Evolutionary conservation across 2,329 filamentous ascomycete species (phyloP).

Genomic region (Salinomyces thailandicus): DNA sequence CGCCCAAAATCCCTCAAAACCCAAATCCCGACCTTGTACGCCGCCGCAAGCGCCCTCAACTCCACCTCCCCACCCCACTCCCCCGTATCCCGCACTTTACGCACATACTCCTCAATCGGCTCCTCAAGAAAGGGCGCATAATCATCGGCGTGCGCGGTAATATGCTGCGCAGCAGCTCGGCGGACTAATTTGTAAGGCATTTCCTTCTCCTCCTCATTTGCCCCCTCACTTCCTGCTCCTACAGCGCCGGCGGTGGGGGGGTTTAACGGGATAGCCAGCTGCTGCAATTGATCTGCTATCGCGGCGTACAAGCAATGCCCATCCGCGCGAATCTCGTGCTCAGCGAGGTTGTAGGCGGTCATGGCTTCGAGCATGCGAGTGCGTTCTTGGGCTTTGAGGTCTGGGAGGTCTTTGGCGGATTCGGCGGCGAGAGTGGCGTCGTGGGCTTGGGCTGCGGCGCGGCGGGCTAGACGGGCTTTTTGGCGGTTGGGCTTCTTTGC

Average conservation of each 20-base stretch:
- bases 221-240: too few species aligned
- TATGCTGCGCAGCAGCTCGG: slow-evolving; percentile 64
- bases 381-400: slow-evolving; percentile 61
- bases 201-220: neutral
- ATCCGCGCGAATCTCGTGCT: slow-evolving; percentile 76
- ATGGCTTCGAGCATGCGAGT: slow-evolving; percentile 61
- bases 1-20: slow-evolving; percentile 74
- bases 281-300: slow-evolving; percentile 70
- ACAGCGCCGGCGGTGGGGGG: slow-evolving; percentile 11
- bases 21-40: slow-evolving; percentile 69
- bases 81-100: slow-evolving; percentile 71
- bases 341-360: slow-evolving; percentile 50
- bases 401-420: slow-evolving; percentile 65
- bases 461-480: slow-evolving; percentile 80
- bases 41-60: slow-evolving; percentile 69
- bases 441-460: slow-evolving; percentile 73
- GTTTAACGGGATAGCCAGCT: slow-evolving; percentile 33
- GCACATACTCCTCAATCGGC: slow-evolving; percentile 59
- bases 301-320: slow-evolving; percentile 93
- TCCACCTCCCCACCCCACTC: slow-evolving; percentile 97
- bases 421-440: slow-evolving; percentile 55
- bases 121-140: slow-evolving; percentile 85
- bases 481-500: slow-evolving; percentile 75
- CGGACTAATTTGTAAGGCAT: slow-evolving; percentile 55
- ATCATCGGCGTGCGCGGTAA: slow-evolving; percentile 61